Evolutionary conservation across 805 yeast species (phyloP).

Genomic region (Starmerella tilneyi): DNA sequence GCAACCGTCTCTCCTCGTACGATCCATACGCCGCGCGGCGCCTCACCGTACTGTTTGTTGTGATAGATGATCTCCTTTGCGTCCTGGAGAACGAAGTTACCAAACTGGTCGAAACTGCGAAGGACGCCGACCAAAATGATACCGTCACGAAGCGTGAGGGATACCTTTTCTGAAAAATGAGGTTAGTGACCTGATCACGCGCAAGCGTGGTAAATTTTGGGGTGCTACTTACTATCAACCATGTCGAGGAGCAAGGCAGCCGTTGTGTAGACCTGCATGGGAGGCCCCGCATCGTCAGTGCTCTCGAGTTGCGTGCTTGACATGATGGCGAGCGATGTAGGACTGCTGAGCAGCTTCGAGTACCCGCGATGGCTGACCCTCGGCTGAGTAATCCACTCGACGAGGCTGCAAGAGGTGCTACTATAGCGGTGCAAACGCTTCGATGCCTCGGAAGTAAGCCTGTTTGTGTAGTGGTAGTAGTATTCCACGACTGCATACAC

Average conservation of each 20-base stretch:
- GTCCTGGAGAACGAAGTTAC: slow-evolving; percentile 82
- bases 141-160: slow-evolving; percentile 83
- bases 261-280: slow-evolving; percentile 37
- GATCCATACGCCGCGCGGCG: slow-evolving; percentile 67
- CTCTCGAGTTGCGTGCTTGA: slow-evolving; percentile 2
- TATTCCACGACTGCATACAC: too few species aligned
- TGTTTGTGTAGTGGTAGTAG: too few species aligned
- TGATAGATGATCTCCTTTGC: slow-evolving; percentile 70
- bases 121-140: slow-evolving; percentile 76
- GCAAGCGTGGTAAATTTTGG: neutral
- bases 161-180: slow-evolving; percentile 40
- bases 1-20: slow-evolving; percentile 95
- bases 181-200: neutral
- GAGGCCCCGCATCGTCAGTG: slow-evolving; percentile 26
- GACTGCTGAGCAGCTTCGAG: too few species aligned
- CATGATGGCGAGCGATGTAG: too few species aligned
- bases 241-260: slow-evolving; percentile 36
- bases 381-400: too few species aligned
- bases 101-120: slow-evolving; percentile 90
- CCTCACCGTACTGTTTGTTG: slow-evolving; percentile 52
- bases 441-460: too few species aligned
- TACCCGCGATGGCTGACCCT: too few species aligned
- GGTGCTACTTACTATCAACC: slow-evolving; percentile 28
- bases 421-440: too few species aligned
- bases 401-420: too few species aligned